phyloP scores from a whole-genome alignment of 495 filamentous ascomycete genomes.

The Penicillium mononematosum region DNA sequence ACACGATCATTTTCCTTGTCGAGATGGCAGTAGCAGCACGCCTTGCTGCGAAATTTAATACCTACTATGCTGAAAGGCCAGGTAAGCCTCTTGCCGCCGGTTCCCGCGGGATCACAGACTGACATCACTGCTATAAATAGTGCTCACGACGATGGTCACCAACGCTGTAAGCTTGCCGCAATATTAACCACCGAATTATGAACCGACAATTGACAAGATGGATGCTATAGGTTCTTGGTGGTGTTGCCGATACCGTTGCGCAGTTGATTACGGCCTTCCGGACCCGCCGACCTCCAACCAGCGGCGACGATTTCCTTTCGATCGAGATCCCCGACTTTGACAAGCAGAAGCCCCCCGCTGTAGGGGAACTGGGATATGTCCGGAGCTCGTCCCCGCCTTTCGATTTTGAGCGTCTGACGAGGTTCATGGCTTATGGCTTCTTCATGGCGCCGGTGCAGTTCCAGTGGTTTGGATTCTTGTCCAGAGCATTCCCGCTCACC shows the following conservation, averaged over 20 bases:
- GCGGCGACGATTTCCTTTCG: conserved; percentile 66
- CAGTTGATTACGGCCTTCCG: conserved; percentile 87
- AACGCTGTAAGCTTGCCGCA: conserved; percentile 69
- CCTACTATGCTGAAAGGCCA: conserved; percentile 85
- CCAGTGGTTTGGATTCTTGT: conserved; percentile 90
- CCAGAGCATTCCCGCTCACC: conserved; percentile 78
- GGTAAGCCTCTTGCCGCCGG: conserved; percentile 46
- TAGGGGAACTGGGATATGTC: conserved; percentile 67
- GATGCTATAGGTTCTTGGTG: conserved; percentile 66
- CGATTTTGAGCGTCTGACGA: conserved; percentile 87
- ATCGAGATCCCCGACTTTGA: conserved; percentile 91
- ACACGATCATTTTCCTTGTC: conserved; percentile 79
- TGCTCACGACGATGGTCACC: conserved; percentile 97
- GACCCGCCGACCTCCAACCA: conserved; percentile 53
- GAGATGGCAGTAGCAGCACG: conserved; percentile 84
- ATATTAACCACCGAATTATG: not conserved
- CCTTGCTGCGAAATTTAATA: conserved; percentile 82
- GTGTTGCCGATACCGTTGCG: conserved; percentile 92
- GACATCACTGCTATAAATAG: conserved; percentile 43
- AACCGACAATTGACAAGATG: conserved; percentile 16
- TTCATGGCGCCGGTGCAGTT: conserved; percentile 95
- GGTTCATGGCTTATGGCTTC: conserved; percentile 97
- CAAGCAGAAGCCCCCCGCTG: conserved; percentile 69
- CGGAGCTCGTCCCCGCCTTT: conserved; percentile 74
- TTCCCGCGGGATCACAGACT: conserved; percentile 18